Evolutionary conservation across 345 rosid species (phyloP), one percentile per base, ranked within the genome.

Genomic region (Lumnitzera racemosa): DNA sequence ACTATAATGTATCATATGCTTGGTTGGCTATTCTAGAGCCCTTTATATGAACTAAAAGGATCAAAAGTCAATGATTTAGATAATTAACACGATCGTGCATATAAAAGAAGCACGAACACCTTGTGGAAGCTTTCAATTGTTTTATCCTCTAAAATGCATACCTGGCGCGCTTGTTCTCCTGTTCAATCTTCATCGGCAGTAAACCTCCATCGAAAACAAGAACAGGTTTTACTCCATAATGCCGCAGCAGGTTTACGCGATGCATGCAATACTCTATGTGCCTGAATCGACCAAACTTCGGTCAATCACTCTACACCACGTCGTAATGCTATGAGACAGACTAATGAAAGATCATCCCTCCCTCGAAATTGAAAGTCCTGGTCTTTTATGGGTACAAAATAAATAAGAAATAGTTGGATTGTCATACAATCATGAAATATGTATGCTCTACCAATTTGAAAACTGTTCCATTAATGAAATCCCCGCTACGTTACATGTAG

Each of bases 121-220:
- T 36, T 57, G 25, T 16, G 24, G 9, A 16, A 48, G 46, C 24
- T 1, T 16, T 1, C 59, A 16, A 25, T n/a, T 36, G 13, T n/a
- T 41, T 57, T 5, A 16, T 57, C 20, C 24, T 11, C 7, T 41
- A 16, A 36, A 41, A 0, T 61, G 52, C 74, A 61, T 80, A 94
- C 97, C 90, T 90, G 46, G 90, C 90, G 48, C 99, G 95, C 68
- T 90, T 90, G 70, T 88, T 94, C 84, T 94, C 99, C 74, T 94
- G 97, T 56, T 94, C 99, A 52, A 78, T 80, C 82, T 94, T 90
- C 97, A 94, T 88, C 0, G 96, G 97, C 57, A 94, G 76, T 55
- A 81, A 69, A 72, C 96, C 99, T 62, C 97, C 97, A 74, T 94
- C 99, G 10, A 94, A 94, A 58, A 90, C 89, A 49, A 94, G 87